Evolutionary conservation across 2,329 filamentous ascomycete species (phyloP).

Genomic region (Tolypocladium nubicola): DNA sequence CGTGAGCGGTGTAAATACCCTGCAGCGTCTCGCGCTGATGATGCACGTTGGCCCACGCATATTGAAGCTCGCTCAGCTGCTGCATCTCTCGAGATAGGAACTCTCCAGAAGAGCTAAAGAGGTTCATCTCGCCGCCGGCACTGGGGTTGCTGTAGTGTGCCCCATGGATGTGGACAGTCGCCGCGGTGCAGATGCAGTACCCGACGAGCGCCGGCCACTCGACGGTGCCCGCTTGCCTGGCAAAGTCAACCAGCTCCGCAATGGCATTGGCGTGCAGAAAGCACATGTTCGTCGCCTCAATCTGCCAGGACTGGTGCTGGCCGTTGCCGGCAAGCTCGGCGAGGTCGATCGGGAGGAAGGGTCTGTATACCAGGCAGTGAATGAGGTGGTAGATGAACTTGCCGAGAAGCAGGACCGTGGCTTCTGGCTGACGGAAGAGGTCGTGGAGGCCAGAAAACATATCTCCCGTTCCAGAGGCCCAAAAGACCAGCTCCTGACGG

Average conservation of each 20-base stretch:
- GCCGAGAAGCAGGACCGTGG: constrained; percentile 68
- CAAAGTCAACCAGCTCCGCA: constrained; percentile 70
- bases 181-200: constrained; percentile 78
- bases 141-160: constrained; percentile 59
- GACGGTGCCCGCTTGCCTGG: constrained; percentile 60
- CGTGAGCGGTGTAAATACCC: constrained; percentile 66
- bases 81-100: constrained; percentile 72
- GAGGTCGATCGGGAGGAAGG: constrained; percentile 76
- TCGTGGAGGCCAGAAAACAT: constrained; percentile 66
- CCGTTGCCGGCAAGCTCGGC: constrained; percentile 69
- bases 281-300: constrained; percentile 80
- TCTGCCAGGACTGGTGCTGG: constrained; percentile 87
- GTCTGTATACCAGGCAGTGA: constrained; percentile 77
- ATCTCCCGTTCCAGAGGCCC: constrained; percentile 73
- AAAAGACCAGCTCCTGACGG: constrained; percentile 72
- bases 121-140: constrained; percentile 41
- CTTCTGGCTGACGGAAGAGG: constrained; percentile 68
- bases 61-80: constrained; percentile 63
- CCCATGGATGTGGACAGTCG: constrained; percentile 80
- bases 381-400: constrained; percentile 82
- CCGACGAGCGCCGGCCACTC: constrained; percentile 84
- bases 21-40: constrained; percentile 74
- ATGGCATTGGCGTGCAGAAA: constrained; percentile 82
- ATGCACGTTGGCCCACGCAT: constrained; percentile 66
- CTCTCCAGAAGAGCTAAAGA: constrained; percentile 54